Conservation (phyloP, 306 rosid genomes). For the Bauhinia variegata region DNA sequence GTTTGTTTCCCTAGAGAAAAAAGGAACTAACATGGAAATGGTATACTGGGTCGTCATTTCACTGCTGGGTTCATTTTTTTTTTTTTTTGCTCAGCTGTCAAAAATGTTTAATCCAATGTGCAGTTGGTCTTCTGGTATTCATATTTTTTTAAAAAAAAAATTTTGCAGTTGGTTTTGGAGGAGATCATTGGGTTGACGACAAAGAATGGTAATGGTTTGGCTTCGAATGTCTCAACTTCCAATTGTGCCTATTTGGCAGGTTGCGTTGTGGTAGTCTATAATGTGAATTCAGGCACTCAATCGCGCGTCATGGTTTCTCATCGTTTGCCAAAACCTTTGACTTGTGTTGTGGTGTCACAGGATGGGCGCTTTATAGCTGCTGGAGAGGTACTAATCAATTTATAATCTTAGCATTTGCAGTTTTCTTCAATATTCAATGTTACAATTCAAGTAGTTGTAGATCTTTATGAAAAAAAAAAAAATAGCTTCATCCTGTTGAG, state of each 20-base stretch:
- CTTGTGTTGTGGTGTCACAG: conserved; percentile 68
- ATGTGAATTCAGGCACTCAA: conserved; percentile 56
- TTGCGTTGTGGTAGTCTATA: conserved; percentile 66
- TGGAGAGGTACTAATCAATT: conserved; percentile 61
- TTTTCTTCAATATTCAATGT: background rate
- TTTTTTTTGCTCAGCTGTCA: background rate
- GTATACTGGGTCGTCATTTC: background rate
- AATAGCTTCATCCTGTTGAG: conserved; percentile 21
- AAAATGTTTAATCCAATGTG: background rate
- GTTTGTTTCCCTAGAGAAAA: conserved; percentile 3
- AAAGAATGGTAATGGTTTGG: conserved; percentile 61
- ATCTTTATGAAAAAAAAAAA: background rate
- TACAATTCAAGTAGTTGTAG: conserved; percentile 5
- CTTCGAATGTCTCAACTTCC: conserved; percentile 49
- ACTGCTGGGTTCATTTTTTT: background rate
- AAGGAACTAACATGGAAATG: background rate
- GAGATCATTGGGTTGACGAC: conserved; percentile 74
- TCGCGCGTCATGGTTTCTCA: conserved; percentile 67
- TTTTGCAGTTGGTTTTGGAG: conserved; percentile 60
- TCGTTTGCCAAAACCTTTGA: conserved; percentile 61
- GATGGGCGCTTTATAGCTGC: conserved; percentile 73
- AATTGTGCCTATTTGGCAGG: conserved; percentile 68
- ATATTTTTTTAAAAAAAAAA: conserved; percentile 13
- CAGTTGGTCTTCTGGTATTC: conserved; percentile 1
- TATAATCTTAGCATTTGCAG: background rate